These are phyloP conservation scores for Geosmithia morbida DNA, from an alignment of 2,329 filamentous ascomycete genomes.

Conservation along the genomic window DNA sequence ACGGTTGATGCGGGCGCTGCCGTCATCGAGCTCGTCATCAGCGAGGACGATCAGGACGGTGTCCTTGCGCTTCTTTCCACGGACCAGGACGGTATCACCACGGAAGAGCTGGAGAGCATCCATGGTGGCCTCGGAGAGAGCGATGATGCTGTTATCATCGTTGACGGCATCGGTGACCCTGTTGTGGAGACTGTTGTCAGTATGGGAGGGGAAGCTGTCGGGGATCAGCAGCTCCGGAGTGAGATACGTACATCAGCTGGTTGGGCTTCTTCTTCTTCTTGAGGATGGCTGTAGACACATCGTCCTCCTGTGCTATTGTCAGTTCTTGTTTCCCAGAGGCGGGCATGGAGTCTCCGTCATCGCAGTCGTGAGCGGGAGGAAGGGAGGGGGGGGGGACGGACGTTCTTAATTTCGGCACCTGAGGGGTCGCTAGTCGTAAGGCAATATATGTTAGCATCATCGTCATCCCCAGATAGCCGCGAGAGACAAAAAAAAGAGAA, in stretches of 20 bases:
- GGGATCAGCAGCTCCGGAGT: not conserved
- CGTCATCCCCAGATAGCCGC: not conserved
- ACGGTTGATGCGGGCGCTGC: constrained; percentile 93
- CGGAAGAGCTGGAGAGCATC: constrained; percentile 96
- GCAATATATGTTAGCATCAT: not conserved
- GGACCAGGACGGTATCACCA: constrained; percentile 93
- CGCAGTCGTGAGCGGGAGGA: not conserved
- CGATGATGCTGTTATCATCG: constrained; percentile 99
- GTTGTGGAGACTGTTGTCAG: constrained; percentile 8
- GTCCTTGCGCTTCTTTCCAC: constrained; percentile 99
- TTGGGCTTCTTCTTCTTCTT: constrained; percentile 99
- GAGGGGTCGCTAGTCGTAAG: constrained; percentile 57
- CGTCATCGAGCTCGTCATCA: constrained; percentile 96
- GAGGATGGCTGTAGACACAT: constrained; percentile 87
- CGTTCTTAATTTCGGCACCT: constrained; percentile 73
- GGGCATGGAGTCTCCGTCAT: not conserved
- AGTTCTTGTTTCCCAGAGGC: constrained; percentile 8
- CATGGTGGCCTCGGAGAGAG: constrained; percentile 97
- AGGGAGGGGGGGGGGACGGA: constrained; percentile 29
- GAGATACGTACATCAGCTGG: constrained; percentile 68
- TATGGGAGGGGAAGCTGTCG: not conserved
- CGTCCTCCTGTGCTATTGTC: constrained; percentile 53
- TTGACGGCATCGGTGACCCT: constrained; percentile 97
- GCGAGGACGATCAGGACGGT: constrained; percentile 95
- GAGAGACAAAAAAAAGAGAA: not conserved